Conservation (phyloP, 2,329 filamentous ascomycete genomes). For the Colletotrichum ledebouriae region DNA sequence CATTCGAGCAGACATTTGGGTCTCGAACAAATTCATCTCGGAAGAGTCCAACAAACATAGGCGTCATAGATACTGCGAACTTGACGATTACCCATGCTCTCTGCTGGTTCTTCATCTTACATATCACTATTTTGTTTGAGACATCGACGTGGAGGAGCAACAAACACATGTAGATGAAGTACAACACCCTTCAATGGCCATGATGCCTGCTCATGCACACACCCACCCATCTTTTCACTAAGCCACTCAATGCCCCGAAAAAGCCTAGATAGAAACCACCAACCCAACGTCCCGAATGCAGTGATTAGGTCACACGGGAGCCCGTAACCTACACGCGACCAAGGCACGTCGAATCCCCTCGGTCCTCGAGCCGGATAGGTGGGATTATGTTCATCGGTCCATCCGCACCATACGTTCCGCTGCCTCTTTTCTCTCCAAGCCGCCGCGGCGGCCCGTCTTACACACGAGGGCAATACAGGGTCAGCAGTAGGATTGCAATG, state of each 20-base stretch:
- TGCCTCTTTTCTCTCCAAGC: not conserved
- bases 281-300: not conserved
- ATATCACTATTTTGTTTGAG: too few relatives aligned
- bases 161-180: not conserved
- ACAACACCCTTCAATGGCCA: not conserved
- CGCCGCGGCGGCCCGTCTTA: constrained; percentile 1
- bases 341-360: too few relatives aligned
- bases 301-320: not conserved
- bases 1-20: too few relatives aligned
- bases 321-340: not conserved
- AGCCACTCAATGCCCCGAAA: not conserved
- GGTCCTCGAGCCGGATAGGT: constrained; percentile 13
- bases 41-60: too few relatives aligned
- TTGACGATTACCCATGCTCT: too few relatives aligned
- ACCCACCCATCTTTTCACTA: not conserved
- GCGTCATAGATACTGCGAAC: too few relatives aligned
- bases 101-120: too few relatives aligned
- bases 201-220: constrained; percentile 4
- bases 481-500: not conserved
- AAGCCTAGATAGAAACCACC: constrained; percentile 8
- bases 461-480: not conserved
- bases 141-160: too few relatives aligned
- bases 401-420: not conserved
- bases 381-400: not conserved
- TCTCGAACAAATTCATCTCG: too few relatives aligned